Evolutionary conservation across 257 asterid genomes (phyloP).

Genomic region (Cynanchum wilfordii): DNA sequence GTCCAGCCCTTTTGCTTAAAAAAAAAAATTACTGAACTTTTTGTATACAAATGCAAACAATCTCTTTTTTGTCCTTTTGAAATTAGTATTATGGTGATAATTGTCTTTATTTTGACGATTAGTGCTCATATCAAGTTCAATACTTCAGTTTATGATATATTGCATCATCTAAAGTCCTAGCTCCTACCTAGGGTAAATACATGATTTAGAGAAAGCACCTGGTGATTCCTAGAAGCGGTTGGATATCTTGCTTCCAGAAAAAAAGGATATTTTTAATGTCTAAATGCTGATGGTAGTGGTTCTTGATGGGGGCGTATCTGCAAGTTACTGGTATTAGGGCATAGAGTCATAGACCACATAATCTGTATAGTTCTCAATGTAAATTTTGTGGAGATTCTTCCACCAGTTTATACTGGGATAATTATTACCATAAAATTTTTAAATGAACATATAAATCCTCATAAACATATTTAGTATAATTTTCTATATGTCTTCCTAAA

Average conservation of each 20-base stretch:
- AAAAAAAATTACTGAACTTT: not conserved
- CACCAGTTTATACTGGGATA: not conserved
- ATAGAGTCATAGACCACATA: not conserved
- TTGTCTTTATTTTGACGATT: not conserved
- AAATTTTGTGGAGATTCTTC: not conserved
- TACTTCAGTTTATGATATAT: not conserved
- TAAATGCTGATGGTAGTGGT: not conserved
- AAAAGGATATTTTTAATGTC: not conserved
- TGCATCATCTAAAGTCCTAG: not conserved
- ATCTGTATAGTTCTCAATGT: not conserved
- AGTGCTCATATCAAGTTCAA: not conserved
- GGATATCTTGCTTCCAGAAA: slow-evolving; percentile 2
- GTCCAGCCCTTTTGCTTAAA: not conserved
- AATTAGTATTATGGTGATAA: not conserved
- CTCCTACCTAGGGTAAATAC: not conserved
- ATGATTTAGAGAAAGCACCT: not conserved
- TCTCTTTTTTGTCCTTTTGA: not conserved
- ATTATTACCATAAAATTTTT: not conserved
- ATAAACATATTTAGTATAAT: not conserved
- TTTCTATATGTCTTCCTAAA: not conserved
- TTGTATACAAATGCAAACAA: not conserved
- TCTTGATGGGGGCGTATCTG: not conserved
- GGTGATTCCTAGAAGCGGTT: not conserved
- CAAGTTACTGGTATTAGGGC: not conserved
- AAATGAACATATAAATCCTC: not conserved